Base-by-base conservation (phyloP, 2,329 filamentous ascomycete genomes). In the Ascochyta koolunga region DNA sequence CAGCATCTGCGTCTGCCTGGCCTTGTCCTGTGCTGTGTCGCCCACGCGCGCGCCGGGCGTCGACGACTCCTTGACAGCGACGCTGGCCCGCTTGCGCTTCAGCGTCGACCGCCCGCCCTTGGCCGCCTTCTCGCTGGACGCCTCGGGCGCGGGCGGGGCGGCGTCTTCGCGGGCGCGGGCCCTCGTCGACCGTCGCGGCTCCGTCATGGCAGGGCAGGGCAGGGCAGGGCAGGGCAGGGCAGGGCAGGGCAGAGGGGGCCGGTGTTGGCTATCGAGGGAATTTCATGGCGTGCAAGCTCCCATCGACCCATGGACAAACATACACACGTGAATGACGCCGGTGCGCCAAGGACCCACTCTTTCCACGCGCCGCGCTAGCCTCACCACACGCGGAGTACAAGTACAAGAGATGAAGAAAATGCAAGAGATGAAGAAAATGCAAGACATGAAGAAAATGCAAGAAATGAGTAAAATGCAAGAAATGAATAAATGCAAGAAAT, bases 1-100 rank as follows among this genome's bases (percentile, higher is more conserved):
- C 49, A 93, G 60, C 9, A 62, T 58, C 33, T 57, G 66, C 9
- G 62, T 58, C 33, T 57, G 66, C 43, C 63, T 64, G 1, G 60
- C 53, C 6, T 36, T 37, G 16, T 54, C 45, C n/a, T 51, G 59
- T 16, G 46, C 27, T 29, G 59, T 51, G n/a, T 68, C 66, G 16
- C 54, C 37, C 3, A 52, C 59, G 3, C 67, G 62, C 22, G 67
- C 66, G 24, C 61, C 60, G 15, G 71, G 70, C 3, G 65, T 62
- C 1, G 27, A 29, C 27, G 66, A 50, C 21, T 70, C 66, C 45
- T 69, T 69, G 19, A 60, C 50, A 40, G 58, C 58, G 51, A 57
- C 46, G 39, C 55, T 64, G 6, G 62, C 32, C 21, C 69, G 67
- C 59, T 73, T 73, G 65, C 72, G 71, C 66, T 75, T 74, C 59